phyloP scores from a whole-genome alignment of 768 basidiomycete species.

The Hericium rajendrae region DNA sequence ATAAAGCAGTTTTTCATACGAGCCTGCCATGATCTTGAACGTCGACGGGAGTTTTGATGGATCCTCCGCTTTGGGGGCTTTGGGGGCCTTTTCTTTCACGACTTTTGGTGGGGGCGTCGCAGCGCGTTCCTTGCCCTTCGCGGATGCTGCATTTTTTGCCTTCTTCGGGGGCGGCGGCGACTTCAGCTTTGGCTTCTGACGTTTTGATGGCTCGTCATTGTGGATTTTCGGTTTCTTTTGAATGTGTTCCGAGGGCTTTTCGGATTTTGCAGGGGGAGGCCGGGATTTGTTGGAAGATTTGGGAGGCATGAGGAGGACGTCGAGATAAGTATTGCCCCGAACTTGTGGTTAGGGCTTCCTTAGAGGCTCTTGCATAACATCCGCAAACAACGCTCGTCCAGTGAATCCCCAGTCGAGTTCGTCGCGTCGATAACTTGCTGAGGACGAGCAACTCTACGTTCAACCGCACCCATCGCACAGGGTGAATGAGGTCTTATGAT shows the following conservation, averaged over 20 bases:
- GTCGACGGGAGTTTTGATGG: constrained; percentile 34
- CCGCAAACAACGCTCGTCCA: constrained; percentile 10
- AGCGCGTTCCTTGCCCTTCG: constrained; percentile 20
- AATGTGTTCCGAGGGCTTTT: constrained; percentile 2
- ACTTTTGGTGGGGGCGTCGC: constrained; percentile 5
- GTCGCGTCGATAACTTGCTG: neutral
- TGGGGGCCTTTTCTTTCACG: constrained; percentile 1
- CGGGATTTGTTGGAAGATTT: constrained; percentile 1
- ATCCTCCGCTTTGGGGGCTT: neutral
- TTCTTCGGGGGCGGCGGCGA: neutral
- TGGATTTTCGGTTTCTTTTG: constrained; percentile 4
- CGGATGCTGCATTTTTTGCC: constrained; percentile 11
- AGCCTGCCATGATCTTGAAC: constrained; percentile 85
- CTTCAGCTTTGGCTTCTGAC: neutral
- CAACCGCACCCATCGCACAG: no score
- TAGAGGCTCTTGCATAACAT: constrained; percentile 13
- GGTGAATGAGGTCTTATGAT: no score
- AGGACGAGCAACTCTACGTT: no score
- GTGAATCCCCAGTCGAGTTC: neutral
- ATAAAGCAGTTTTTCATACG: constrained; percentile 94
- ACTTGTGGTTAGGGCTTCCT: constrained; percentile 11
- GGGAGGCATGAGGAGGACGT: constrained; percentile 6
- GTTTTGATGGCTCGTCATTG: neutral
- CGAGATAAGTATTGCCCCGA: constrained; percentile 3
- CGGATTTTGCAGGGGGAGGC: neutral